Conservation (phyloP, 139 green algal species). For the Ettlia oleoabundans region DNA sequence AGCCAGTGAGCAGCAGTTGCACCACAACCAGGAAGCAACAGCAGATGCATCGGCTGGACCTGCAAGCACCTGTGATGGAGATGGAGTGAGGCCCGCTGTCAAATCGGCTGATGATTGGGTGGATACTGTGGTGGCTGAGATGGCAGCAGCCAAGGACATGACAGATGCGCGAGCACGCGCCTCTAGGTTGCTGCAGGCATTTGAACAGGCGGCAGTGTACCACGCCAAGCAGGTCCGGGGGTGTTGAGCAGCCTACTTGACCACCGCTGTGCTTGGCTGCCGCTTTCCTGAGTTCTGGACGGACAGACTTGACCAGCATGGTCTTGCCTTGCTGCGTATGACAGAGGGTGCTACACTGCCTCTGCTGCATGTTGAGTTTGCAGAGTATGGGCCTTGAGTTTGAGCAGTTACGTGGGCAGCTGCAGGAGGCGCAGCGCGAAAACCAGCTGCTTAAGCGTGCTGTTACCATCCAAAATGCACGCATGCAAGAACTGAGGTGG, state of each 20-base stretch:
- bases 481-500: constrained; percentile 59
- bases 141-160: constrained; percentile 72
- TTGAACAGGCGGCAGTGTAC: constrained; percentile 71
- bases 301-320: too few species aligned
- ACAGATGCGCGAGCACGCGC: constrained; percentile 67
- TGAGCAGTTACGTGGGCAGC: constrained; percentile 14
- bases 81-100: not conserved
- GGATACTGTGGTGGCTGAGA: constrained; percentile 77
- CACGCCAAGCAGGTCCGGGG: constrained; percentile 19
- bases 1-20: not conserved
- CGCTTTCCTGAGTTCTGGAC: too few species aligned
- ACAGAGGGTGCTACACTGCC: too few species aligned
- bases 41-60: constrained; percentile 2
- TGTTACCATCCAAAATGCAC: constrained; percentile 80
- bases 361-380: too few species aligned
- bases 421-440: constrained; percentile 59
- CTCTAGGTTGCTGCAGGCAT: constrained; percentile 65
- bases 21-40: not conserved
- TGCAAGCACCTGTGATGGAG: not conserved
- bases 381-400: not conserved
- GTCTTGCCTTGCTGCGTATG: too few species aligned
- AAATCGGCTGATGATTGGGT: constrained; percentile 74
- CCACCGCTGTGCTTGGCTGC: too few species aligned
- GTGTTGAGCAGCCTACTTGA: too few species aligned
- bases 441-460: constrained; percentile 85